phyloP scores from a whole-genome alignment of 257 asterid genomes.

The Solanum pimpinellifolium region DNA sequence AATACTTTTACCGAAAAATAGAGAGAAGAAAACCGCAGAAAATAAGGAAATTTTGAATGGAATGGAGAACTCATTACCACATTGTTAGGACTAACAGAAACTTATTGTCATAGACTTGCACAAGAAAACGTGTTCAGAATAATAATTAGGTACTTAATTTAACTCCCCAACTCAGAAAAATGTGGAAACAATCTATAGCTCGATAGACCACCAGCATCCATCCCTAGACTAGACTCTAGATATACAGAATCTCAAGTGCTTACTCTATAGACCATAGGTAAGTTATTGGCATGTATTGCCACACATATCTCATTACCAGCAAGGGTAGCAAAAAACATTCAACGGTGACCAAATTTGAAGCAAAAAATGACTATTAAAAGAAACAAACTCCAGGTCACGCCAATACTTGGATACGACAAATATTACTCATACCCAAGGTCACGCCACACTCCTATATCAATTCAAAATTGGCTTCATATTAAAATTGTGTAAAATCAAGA shows the following conservation, averaged over 20 bases:
- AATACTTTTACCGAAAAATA: background rate
- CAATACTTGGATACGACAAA: too few species aligned
- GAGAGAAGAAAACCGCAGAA: background rate
- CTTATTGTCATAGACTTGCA: background rate
- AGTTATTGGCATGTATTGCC: background rate
- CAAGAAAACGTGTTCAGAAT: background rate
- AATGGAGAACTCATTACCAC: background rate
- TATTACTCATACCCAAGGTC: background rate
- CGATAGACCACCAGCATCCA: background rate
- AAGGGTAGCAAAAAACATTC: background rate
- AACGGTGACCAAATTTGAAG: background rate
- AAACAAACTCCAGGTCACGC: background rate
- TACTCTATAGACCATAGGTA: background rate
- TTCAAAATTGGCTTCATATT: background rate
- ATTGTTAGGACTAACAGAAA: background rate
- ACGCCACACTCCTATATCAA: background rate
- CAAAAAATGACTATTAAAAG: background rate
- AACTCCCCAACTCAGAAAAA: background rate
- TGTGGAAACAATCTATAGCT: background rate
- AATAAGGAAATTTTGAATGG: background rate
- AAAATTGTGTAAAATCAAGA: background rate
- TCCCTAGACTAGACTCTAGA: background rate
- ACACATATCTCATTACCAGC: background rate
- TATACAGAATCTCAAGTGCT: background rate
- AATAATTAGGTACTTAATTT: background rate